Conservation (phyloP, 768 basidiomycete species). For the Gymnopilus junonius region DNA sequence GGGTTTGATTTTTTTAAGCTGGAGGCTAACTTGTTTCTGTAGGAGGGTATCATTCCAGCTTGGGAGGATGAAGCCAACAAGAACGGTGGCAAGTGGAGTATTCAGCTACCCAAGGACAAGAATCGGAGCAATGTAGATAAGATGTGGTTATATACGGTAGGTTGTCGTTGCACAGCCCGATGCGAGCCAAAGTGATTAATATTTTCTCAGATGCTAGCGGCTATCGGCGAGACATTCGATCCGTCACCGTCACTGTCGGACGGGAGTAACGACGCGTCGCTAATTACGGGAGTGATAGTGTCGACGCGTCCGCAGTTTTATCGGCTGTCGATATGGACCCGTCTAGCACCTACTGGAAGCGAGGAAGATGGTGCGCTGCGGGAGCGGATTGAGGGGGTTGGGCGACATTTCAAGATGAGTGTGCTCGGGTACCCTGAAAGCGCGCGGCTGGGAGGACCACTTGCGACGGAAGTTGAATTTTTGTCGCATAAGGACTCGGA, state of each 20-base stretch:
- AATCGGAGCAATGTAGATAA: conserved; percentile 83
- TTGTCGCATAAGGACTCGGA: conserved; percentile 94
- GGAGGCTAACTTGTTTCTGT: conserved; percentile 6
- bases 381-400: conserved; percentile 83
- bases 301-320: conserved; percentile 95
- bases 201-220: conserved; percentile 88
- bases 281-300: conserved; percentile 94
- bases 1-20: neutral
- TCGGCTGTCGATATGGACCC: conserved; percentile 97
- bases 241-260: conserved; percentile 67
- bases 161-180: conserved; percentile 18
- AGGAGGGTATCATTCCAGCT: conserved; percentile 96
- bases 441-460: conserved; percentile 80
- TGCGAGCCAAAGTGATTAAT: conserved; percentile 1
- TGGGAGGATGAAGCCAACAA: conserved; percentile 99
- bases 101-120: conserved; percentile 96
- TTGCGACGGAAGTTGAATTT: conserved; percentile 95
- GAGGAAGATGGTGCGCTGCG: conserved; percentile 61
- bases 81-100: conserved; percentile 97
- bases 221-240: conserved; percentile 99
- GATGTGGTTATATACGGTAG: conserved; percentile 98
- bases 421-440: conserved; percentile 82
- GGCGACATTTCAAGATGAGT: conserved; percentile 87
- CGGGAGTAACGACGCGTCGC: conserved; percentile 51
- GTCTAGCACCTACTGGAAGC: conserved; percentile 64